Percentiles rank a stretch among this genome's conserved stretches.
These are phyloP conservation scores for Plectranthus barbatus DNA, from an alignment of 257 asterid species.

Conservation along the genomic window DNA sequence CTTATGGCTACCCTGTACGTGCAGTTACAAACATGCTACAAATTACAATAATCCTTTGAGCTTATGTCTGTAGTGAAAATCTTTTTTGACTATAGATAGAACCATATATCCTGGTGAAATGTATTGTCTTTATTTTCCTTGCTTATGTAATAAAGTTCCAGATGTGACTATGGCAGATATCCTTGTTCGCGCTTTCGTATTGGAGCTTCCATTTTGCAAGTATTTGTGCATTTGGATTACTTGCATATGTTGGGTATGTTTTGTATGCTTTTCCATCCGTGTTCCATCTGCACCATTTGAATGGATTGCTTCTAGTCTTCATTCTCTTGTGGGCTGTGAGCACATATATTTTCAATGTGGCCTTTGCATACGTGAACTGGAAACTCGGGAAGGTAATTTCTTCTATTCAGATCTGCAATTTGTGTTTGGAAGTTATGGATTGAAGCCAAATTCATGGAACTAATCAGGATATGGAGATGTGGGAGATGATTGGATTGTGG, in stretches of 20 bases:
- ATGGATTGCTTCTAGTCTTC: slow-evolving; percentile 93
- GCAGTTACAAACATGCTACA: slow-evolving; percentile 21
- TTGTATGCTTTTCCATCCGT: slow-evolving; percentile 83
- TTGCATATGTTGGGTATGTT: slow-evolving; percentile 88
- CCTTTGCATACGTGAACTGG: slow-evolving; percentile 79
- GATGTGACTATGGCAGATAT: slow-evolving; percentile 58
- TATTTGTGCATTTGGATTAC: slow-evolving; percentile 92
- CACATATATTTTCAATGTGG: slow-evolving; percentile 88
- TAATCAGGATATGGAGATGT: slow-evolving; percentile 87
- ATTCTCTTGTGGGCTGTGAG: slow-evolving; percentile 98
- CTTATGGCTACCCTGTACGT: slow-evolving; percentile 95
- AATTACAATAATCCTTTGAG: no score
- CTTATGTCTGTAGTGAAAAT: not conserved
- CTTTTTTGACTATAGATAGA: not conserved
- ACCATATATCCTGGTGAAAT: no score
- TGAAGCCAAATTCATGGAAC: slow-evolving; percentile 14
- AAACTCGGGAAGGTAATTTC: slow-evolving; percentile 73
- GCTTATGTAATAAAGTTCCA: slow-evolving; percentile 35
- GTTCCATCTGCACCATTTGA: slow-evolving; percentile 83
- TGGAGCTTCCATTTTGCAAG: slow-evolving; percentile 99
- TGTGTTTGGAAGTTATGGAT: slow-evolving; percentile 9
- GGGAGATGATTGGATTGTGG: slow-evolving; percentile 99
- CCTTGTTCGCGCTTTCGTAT: slow-evolving; percentile 79
- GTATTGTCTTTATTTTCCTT: slow-evolving; percentile 15
- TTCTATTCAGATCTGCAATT: slow-evolving; percentile 17